These are phyloP conservation scores for Lanmaoa rubissima DNA, from an alignment of 768 basidiomycete genomes.

Conservation along the genomic window DNA sequence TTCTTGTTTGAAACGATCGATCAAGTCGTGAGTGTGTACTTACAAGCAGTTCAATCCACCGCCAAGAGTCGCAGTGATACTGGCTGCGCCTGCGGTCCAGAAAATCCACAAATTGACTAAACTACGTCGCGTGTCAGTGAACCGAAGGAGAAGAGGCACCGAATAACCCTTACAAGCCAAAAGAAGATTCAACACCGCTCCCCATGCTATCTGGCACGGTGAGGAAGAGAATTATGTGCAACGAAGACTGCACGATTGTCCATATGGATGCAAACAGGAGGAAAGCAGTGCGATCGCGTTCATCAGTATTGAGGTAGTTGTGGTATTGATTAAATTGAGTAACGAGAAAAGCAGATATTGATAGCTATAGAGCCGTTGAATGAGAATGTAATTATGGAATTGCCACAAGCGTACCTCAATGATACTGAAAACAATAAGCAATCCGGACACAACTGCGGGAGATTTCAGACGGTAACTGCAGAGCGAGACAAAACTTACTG, in stretches of 20 bases:
- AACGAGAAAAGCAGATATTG: slow-evolving; percentile 71
- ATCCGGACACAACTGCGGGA: slow-evolving; percentile 53
- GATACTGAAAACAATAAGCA: slow-evolving; percentile 53
- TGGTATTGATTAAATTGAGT: slow-evolving; percentile 56
- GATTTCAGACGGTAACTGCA: slow-evolving; percentile 1
- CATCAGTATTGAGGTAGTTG: slow-evolving; percentile 46
- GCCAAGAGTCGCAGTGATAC: too few species aligned
- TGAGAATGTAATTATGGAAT: not conserved
- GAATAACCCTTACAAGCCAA: slow-evolving; percentile 50
- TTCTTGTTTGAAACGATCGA: too few species aligned
- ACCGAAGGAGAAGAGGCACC: not conserved
- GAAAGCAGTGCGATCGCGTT: slow-evolving; percentile 65
- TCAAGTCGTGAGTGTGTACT: too few species aligned
- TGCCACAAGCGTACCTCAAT: slow-evolving; percentile 50
- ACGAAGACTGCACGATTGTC: slow-evolving; percentile 56
- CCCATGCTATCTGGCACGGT: slow-evolving; percentile 45
- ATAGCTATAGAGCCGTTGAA: slow-evolving; percentile 41
- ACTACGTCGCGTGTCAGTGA: slow-evolving; percentile 37
- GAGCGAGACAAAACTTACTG: slow-evolving; percentile 36
- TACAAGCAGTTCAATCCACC: too few species aligned
- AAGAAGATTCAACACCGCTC: slow-evolving; percentile 62
- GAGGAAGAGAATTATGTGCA: slow-evolving; percentile 57
- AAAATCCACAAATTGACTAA: slow-evolving; percentile 72
- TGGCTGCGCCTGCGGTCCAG: slow-evolving; percentile 73
- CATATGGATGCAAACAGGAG: slow-evolving; percentile 70